Conservation (phyloP, 805 yeast genomes). For the Nematodospora valgi region DNA sequence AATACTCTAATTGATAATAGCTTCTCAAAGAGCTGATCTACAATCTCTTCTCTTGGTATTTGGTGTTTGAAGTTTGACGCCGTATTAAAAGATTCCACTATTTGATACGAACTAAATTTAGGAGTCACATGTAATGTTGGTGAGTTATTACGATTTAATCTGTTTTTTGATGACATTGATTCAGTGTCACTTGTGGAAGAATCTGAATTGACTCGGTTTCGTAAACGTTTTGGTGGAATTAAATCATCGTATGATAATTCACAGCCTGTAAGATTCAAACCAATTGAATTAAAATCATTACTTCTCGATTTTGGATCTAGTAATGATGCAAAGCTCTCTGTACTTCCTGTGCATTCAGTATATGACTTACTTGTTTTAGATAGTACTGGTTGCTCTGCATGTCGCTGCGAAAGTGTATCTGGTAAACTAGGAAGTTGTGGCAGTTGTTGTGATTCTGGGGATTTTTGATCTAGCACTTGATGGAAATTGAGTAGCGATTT, state of each 20-base stretch:
- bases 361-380: not conserved
- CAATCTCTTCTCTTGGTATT: conserved; percentile 34
- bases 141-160: conserved; percentile 5
- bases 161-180: conserved; percentile 2
- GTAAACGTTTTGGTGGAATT: conserved; percentile 15
- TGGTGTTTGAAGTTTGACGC: conserved; percentile 29
- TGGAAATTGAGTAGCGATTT: conserved; percentile 5
- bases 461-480: not conserved
- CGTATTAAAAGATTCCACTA: conserved; percentile 32
- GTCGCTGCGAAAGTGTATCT: not conserved
- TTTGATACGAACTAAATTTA: conserved; percentile 11
- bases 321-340: conserved; percentile 12
- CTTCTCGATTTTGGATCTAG: conserved; percentile 15
- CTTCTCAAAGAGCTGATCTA: conserved; percentile 37
- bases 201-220: not conserved
- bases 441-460: not conserved
- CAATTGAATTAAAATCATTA: conserved; percentile 12
- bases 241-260: conserved; percentile 26
- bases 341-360: not conserved
- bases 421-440: not conserved
- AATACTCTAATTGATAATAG: conserved; percentile 36
- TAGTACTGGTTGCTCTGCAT: no score
- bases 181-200: conserved; percentile 3
- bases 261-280: conserved; percentile 26
- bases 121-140: conserved; percentile 10